phyloP scores from a whole-genome alignment of 164 flowering plant species.

The Annona cherimola region DNA sequence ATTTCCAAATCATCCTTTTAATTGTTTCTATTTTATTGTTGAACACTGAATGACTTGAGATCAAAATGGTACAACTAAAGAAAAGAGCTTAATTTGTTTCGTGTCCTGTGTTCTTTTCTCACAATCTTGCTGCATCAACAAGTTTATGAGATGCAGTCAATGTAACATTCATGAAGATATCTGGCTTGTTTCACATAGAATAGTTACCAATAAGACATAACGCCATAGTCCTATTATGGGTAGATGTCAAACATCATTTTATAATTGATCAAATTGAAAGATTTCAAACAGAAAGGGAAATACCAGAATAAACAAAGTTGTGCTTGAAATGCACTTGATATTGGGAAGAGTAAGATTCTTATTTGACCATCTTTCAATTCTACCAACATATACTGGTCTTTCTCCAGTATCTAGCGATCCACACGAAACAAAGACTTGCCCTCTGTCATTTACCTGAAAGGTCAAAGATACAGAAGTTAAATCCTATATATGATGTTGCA shows the following conservation, averaged over 20 bases:
- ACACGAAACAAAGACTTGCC: slow-evolving; percentile 81
- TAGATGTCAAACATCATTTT: too few relatives aligned
- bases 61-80: not conserved
- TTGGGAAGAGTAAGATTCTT: slow-evolving; percentile 45
- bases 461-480: slow-evolving; percentile 1
- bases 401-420: slow-evolving; percentile 27
- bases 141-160: not conserved
- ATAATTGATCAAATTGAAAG: not conserved
- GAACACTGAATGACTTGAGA: not conserved
- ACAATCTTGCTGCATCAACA: not conserved
- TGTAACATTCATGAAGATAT: not conserved
- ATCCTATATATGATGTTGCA: not conserved
- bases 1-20: not conserved
- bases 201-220: not conserved
- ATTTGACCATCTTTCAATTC: slow-evolving; percentile 74
- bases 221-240: not conserved
- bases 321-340: slow-evolving; percentile 45
- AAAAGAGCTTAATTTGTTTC: not conserved
- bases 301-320: slow-evolving; percentile 70
- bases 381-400: slow-evolving; percentile 50
- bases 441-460: slow-evolving; percentile 92
- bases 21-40: not conserved
- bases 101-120: not conserved
- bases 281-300: not conserved
- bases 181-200: not conserved